A percentile compares a stretch with the other conserved stretches of the same genome.
Evolutionary conservation across 495 filamentous ascomycete genomes (phyloP).

Genomic region (Penicillium robsamsonii): DNA sequence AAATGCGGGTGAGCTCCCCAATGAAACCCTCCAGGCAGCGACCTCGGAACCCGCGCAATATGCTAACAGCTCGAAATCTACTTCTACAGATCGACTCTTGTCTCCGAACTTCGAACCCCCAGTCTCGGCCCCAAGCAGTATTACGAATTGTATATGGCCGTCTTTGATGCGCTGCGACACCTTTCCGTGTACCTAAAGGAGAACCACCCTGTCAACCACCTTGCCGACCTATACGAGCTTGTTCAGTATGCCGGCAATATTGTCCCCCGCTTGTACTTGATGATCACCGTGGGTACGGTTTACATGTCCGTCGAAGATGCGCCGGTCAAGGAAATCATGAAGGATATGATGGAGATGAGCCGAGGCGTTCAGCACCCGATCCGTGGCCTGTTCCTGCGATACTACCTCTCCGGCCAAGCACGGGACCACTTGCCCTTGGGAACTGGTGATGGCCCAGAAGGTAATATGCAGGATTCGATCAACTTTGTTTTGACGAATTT

Average conservation of each 20-base stretch:
- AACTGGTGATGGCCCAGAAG: constrained; percentile 84
- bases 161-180: constrained; percentile 96
- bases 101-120: constrained; percentile 94
- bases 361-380: constrained; percentile 95
- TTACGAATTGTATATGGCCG: constrained; percentile 98
- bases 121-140: constrained; percentile 97
- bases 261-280: constrained; percentile 91
- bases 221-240: constrained; percentile 96
- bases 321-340: constrained; percentile 99
- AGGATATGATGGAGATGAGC: constrained; percentile 99
- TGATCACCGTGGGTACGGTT: constrained; percentile 97
- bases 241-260: constrained; percentile 99
- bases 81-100: constrained; percentile 78
- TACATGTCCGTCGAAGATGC: constrained; percentile 99
- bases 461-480: constrained; percentile 94
- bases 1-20: constrained; percentile 82
- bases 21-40: constrained; percentile 36
- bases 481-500: constrained; percentile 98
- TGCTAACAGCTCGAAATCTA: constrained; percentile 22
- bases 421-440: constrained; percentile 81
- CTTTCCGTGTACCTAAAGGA: constrained; percentile 95
- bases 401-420: constrained; percentile 92
- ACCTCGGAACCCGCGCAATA: constrained; percentile 20
- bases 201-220: constrained; percentile 94
- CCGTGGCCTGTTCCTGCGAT: constrained; percentile 88